Percentiles rank a stretch among this genome's conserved stretches.
Evolutionary conservation across 345 rosid genomes (phyloP).

Genomic region (Carallia pectinifolia): DNA sequence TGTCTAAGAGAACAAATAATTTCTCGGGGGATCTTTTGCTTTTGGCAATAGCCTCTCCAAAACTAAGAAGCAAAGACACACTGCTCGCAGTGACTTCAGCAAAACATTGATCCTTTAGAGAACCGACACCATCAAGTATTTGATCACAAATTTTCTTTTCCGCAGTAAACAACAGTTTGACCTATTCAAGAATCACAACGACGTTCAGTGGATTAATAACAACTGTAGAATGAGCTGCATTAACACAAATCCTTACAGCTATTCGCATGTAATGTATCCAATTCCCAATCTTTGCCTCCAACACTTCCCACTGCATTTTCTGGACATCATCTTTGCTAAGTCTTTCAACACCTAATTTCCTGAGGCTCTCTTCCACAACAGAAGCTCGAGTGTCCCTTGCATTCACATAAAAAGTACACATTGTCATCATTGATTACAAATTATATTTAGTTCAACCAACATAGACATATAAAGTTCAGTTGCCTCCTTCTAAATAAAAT

Average conservation of each 20-base stretch:
- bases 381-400: slow-evolving; percentile 83
- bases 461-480: slow-evolving; percentile 2
- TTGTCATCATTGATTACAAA: slow-evolving; percentile 4
- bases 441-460: slow-evolving; percentile 5
- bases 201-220: neutral
- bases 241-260: slow-evolving; percentile 50
- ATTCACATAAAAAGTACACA: slow-evolving; percentile 6
- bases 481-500: neutral
- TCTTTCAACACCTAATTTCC: slow-evolving; percentile 90
- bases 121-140: slow-evolving; percentile 63
- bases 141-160: slow-evolving; percentile 92
- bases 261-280: slow-evolving; percentile 98
- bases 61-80: slow-evolving; percentile 81
- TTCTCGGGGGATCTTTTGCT: slow-evolving; percentile 99
- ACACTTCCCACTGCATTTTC: slow-evolving; percentile 97
- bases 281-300: slow-evolving; percentile 94
- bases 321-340: slow-evolving; percentile 95
- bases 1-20: slow-evolving; percentile 85
- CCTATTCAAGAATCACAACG: slow-evolving; percentile 51
- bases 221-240: slow-evolving; percentile 3
- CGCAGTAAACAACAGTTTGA: slow-evolving; percentile 76
- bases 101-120: slow-evolving; percentile 82
- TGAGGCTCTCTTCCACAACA: slow-evolving; percentile 83
- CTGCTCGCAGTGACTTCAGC: slow-evolving; percentile 82
- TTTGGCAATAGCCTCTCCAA: slow-evolving; percentile 93